These are phyloP conservation scores for Nakazawaea holstii DNA, from an alignment of 805 yeast genomes.

Conservation along the genomic window DNA sequence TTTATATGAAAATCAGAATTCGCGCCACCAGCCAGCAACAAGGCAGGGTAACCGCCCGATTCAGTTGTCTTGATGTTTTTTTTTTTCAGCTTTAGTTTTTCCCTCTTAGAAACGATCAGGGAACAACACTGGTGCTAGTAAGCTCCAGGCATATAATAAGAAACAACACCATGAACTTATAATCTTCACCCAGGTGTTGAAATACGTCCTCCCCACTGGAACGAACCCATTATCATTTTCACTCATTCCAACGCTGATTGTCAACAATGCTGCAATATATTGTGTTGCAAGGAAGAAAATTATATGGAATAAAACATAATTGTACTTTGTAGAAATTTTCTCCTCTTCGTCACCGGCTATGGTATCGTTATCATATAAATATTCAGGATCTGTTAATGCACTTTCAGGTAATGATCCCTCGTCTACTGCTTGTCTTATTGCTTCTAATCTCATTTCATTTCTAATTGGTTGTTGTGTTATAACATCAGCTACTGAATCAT, in stretches of 20 bases:
- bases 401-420: slow-evolving; percentile 93
- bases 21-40: no score
- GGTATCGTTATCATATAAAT: slow-evolving; percentile 45
- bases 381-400: slow-evolving; percentile 71
- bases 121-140: slow-evolving; percentile 83
- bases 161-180: slow-evolving; percentile 91
- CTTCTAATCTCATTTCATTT: slow-evolving; percentile 77
- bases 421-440: slow-evolving; percentile 90
- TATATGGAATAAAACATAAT: slow-evolving; percentile 82
- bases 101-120: slow-evolving; percentile 68
- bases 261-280: slow-evolving; percentile 89
- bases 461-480: slow-evolving; percentile 46
- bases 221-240: slow-evolving; percentile 80
- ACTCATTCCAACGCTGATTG: slow-evolving; percentile 85
- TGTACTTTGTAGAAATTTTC: slow-evolving; percentile 62
- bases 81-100: background rate
- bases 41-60: background rate
- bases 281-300: slow-evolving; percentile 94
- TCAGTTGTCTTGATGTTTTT: background rate
- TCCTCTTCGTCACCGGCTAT: slow-evolving; percentile 55
- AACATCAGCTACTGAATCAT: slow-evolving; percentile 36
- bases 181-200: slow-evolving; percentile 92
- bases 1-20: background rate
- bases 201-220: slow-evolving; percentile 96
- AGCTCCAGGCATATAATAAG: slow-evolving; percentile 80